Evolutionary conservation across 306 rosid genomes (phyloP), one percentile per base, ranked within the genome.

Genomic region (Medicago arabica): DNA sequence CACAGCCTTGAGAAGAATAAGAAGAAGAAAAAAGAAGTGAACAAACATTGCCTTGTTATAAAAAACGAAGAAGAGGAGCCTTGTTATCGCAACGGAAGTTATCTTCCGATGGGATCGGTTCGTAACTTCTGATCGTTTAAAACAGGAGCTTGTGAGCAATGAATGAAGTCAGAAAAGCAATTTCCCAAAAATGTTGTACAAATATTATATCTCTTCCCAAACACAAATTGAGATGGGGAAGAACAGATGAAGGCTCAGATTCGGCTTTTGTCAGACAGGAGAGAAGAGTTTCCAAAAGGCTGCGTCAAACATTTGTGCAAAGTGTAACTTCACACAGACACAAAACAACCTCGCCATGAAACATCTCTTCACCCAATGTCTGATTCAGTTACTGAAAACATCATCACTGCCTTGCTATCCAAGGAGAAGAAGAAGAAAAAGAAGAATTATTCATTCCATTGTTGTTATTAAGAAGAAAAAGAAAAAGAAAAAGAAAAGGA

Each of bases 351-450:
- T 80, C 4, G 64, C 79, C 78, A 66, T 59, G 51, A 73, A 64
- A 65, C 54, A 7, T 39, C 74, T 73, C 55, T 73, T 57, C 57
- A 19, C 81, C 53, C 75, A 55, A 77, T 34, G 69, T 73, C 79
- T 57, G 64, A 59, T 79, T 47, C 31, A 73, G 28, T 23, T 23
- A 11, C 46, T 44, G 34, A 65, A 53, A 79, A 18, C 31, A 80
- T 79, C 82, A 63, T 79, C 83, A 80, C 14, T 80, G 75, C 79
- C 83, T 58, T 49, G 28, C 31, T 13, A 72, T 12, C 47, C 1
- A 65, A 36, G 31, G 8, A 67, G 74, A 54, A 40, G 75, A 23
- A 25, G 47, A 19, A 10, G 19, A 21, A 23, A 31, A 11, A 8
- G 49, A 39, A 64, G 13, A n/a, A 39, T 6, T 3, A 6, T 18